These are phyloP conservation scores for Neopestalotiopsis rosae DNA, from an alignment of 2,329 filamentous ascomycete species.

Conservation along the genomic window DNA sequence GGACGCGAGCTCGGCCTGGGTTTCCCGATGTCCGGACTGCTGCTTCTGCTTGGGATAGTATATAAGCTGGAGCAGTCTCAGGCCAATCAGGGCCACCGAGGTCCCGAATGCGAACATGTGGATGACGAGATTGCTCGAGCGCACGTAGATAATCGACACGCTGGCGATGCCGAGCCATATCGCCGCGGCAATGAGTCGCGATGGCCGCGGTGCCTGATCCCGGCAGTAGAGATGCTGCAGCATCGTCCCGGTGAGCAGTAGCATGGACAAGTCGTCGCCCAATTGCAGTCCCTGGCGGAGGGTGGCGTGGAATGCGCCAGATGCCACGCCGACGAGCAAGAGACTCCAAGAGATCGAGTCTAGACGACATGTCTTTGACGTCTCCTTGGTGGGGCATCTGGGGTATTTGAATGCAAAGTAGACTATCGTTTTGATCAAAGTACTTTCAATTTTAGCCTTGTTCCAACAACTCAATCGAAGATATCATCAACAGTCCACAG, in stretches of 20 bases:
- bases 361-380: constrained; percentile 4
- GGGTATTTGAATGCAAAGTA: constrained; percentile 45
- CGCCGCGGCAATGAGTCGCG: constrained; percentile 37
- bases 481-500: too few species aligned
- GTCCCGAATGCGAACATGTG: constrained; percentile 45
- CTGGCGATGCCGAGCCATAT: constrained; percentile 46
- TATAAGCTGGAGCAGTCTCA: constrained; percentile 42
- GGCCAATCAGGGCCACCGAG: constrained; percentile 38
- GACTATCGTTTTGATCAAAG: constrained; percentile 34
- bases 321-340: constrained; percentile 47
- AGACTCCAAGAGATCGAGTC: constrained; percentile 50
- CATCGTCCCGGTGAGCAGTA: constrained; percentile 56
- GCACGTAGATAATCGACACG: constrained; percentile 49
- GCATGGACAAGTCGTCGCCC: constrained; percentile 65
- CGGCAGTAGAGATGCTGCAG: constrained; percentile 55
- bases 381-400: constrained; percentile 29
- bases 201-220: constrained; percentile 43
- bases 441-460: neutral
- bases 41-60: constrained; percentile 23
- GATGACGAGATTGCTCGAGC: constrained; percentile 47
- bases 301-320: constrained; percentile 50
- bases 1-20: constrained; percentile 33
- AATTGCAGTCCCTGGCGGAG: constrained; percentile 49
- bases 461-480: too few species aligned
- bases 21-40: constrained; percentile 26